Conservation (phyloP, 73 alveolate species). For the Paramecium primaurelia region DNA sequence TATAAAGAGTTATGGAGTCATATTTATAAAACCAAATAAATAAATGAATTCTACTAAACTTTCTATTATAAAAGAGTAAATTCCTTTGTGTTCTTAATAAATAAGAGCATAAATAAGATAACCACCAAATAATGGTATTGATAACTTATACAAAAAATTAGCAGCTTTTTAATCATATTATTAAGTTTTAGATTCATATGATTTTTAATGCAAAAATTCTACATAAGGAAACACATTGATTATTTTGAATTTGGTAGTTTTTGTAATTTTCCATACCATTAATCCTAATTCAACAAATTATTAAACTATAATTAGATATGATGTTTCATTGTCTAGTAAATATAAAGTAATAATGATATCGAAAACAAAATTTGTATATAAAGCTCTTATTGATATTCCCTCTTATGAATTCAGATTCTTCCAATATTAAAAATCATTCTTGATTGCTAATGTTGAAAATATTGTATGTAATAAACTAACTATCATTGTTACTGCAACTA, state of each 20-base stretch:
- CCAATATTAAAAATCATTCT: conserved; percentile 38
- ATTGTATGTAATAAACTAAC: conserved; percentile 4
- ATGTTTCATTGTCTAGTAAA: neutral
- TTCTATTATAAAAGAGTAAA: conserved; percentile 76
- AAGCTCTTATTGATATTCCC: neutral
- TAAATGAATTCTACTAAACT: conserved; percentile 86
- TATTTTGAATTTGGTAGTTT: conserved; percentile 1
- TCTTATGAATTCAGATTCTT: conserved; percentile 2
- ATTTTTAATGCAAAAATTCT: neutral
- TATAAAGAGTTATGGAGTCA: conserved; percentile 99
- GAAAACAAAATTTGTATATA: neutral
- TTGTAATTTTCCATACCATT: neutral
- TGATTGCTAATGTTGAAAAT: neutral
- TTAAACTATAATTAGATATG: neutral
- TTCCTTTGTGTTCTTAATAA: conserved; percentile 20
- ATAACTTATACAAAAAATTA: neutral
- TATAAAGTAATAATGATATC: neutral
- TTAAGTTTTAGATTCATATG: neutral
- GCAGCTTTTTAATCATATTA: neutral
- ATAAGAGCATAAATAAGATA: neutral
- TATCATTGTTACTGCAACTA: neutral
- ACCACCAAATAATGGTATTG: neutral
- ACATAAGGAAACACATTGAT: neutral
- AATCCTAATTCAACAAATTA: conserved; percentile 29
- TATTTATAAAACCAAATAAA: conserved; percentile 92